Conservation (phyloP, 2,329 filamentous ascomycete species). For the Incumbomyces lentus region DNA sequence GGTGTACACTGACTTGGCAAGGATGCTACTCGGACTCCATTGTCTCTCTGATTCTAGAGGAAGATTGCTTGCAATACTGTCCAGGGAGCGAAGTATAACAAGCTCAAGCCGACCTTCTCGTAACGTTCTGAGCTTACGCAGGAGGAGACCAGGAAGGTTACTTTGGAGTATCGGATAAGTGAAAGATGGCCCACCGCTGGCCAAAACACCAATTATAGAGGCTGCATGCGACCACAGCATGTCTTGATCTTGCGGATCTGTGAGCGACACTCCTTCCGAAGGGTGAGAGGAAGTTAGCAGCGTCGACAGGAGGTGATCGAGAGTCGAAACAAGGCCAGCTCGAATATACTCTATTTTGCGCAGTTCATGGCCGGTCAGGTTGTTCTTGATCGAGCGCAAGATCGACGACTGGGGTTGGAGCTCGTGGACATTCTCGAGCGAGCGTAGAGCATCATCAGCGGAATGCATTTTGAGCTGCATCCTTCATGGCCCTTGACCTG, state of each 20-base stretch:
- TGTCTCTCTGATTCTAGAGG: slow-evolving; percentile 43
- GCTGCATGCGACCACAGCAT: slow-evolving; percentile 61
- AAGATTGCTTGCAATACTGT: slow-evolving; percentile 58
- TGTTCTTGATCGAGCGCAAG: slow-evolving; percentile 71
- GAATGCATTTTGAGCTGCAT: slow-evolving; percentile 4
- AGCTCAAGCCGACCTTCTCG: slow-evolving; percentile 56
- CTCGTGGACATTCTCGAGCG: background rate
- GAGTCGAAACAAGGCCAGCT: slow-evolving; percentile 51
- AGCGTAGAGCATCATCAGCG: background rate
- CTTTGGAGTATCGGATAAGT: slow-evolving; percentile 62
- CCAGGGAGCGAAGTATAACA: slow-evolving; percentile 63
- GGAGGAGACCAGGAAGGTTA: slow-evolving; percentile 58
- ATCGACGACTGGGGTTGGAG: slow-evolving; percentile 36
- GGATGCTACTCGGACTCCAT: slow-evolving; percentile 38
- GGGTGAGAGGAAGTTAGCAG: slow-evolving; percentile 6
- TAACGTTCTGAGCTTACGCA: slow-evolving; percentile 55
- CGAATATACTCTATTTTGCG: slow-evolving; percentile 72
- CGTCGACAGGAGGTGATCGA: slow-evolving; percentile 35
- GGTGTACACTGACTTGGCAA: slow-evolving; percentile 58
- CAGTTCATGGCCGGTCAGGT: slow-evolving; percentile 76
- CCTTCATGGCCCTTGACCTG: background rate
- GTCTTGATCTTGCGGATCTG: slow-evolving; percentile 38
- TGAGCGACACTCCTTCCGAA: slow-evolving; percentile 27
- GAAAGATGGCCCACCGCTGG: slow-evolving; percentile 71
- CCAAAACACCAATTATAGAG: slow-evolving; percentile 74